Evolutionary conservation across 1,139 yeast species (phyloP).

Genomic region (Blastobotrys buckinghamii): DNA sequence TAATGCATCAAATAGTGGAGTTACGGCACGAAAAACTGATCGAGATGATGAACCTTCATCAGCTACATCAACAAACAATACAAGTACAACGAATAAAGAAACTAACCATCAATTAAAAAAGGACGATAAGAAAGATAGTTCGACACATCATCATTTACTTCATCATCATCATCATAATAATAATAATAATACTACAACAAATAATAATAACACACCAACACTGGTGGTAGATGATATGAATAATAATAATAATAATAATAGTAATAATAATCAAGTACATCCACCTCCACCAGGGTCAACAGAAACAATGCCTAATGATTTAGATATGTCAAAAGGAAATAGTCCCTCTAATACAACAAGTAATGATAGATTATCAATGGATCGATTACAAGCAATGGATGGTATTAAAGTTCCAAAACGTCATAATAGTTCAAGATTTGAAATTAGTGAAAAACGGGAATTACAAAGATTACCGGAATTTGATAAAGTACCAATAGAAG

Average conservation of each 20-base stretch:
- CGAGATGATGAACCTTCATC: neutral
- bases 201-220: neutral
- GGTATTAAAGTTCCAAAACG: constrained; percentile 75
- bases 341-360: constrained; percentile 13
- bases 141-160: neutral
- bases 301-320: constrained; percentile 36
- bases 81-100: neutral
- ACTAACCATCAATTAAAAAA: no score
- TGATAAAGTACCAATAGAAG: constrained; percentile 85
- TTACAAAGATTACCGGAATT: constrained; percentile 80
- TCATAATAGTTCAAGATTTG: constrained; percentile 91
- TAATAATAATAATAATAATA: neutral
- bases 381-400: constrained; percentile 45
- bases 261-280: constrained; percentile 13
- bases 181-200: neutral
- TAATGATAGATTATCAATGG: constrained; percentile 25
- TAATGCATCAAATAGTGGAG: constrained; percentile 1
- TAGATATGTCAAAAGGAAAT: constrained; percentile 23
- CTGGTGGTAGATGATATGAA: constrained; percentile 5
- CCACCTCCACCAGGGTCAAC: constrained; percentile 35
- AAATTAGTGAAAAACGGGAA: constrained; percentile 63
- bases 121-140: no score
- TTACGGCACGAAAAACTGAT: constrained; percentile 2
- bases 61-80: neutral
- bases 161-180: neutral